phyloP scores from a whole-genome alignment of 352 stramenopile species.

The Globisporangium nodosum region DNA sequence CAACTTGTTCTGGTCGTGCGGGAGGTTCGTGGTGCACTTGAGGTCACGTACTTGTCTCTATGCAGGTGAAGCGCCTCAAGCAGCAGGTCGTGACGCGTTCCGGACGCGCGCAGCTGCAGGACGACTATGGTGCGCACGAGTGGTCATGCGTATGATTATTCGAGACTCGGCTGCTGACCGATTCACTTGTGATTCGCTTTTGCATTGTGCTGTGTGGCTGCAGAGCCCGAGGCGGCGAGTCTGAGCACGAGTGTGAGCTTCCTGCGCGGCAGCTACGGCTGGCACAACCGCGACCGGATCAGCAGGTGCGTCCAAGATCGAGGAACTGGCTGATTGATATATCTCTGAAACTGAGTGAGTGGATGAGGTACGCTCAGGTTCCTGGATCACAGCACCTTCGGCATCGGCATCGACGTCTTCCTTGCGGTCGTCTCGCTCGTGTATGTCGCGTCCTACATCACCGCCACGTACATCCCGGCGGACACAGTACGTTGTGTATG shows the following conservation, averaged over 20 bases:
- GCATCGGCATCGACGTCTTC: constrained; percentile 52
- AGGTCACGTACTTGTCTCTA: constrained; percentile 1
- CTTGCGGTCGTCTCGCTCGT: constrained; percentile 51
- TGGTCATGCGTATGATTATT: too few species aligned
- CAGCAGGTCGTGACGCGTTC: constrained; percentile 4
- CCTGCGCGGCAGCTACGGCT: constrained; percentile 18
- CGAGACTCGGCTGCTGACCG: too few species aligned
- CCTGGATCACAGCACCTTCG: constrained; percentile 76
- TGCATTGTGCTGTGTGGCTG: not conserved
- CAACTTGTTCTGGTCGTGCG: not conserved
- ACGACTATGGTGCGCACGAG: constrained; percentile 1
- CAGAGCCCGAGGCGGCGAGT: constrained; percentile 24
- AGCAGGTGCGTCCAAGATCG: constrained; percentile 18
- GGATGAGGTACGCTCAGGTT: constrained; percentile 13
- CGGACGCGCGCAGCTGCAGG: not conserved
- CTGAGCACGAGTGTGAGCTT: constrained; percentile 27
- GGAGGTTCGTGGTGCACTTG: too few species aligned
- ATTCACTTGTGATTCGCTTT: too few species aligned
- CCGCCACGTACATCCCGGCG: constrained; percentile 68
- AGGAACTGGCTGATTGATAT: too few species aligned
- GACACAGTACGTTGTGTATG: constrained; percentile 32
- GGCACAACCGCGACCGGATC: constrained; percentile 33
- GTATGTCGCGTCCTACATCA: constrained; percentile 65
- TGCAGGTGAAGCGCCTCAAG: constrained; percentile 20
- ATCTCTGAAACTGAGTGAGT: too few species aligned